Base-by-base conservation (phyloP, 805 yeast genomes). In the Lachancea meyersii region DNA sequence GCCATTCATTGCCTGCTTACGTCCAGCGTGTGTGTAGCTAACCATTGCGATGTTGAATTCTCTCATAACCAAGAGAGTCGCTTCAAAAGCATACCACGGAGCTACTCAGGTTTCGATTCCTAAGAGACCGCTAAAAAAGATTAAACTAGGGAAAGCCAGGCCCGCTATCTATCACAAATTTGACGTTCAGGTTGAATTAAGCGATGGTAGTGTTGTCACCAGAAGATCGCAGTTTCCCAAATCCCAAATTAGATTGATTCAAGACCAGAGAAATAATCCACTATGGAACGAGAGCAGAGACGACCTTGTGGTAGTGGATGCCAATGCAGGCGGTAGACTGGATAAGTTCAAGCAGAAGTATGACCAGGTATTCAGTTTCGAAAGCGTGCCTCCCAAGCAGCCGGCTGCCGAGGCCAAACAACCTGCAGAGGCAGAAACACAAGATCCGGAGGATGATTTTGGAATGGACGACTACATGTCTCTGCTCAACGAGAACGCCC, bases 131-230 rank as follows among this genome's bases (percentile, higher is more conserved):
- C 61, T 75, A 64, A 80, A 77, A 60, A 82, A 78, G 61, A 82
- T 85, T 53, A 64, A 69, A 47, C 65, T 81, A 43, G 97, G 97
- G 43, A 84, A 84, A 61, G 88, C 96, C 14, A 78, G 97, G 65
- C 97, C 97, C 1, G 88, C 96, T 26, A 83, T 93, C 31, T 89
- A 86, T 65, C 77, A 91, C 67, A 86, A 86, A 63, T 93, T 93
- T 61, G 88, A 91, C 50, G 83, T 89, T 24, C 65, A 74, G 28
- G 89, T 93, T n/a, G 95, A 91, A 65, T 73, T 89, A 45, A 82
- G 94, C 51, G 98, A 93, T 61, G 98, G 98, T 1, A 84, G 96
- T 23, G 95, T 95, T 1, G 71, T 88, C 26, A 70, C 69, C 27
- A 76, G 98, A 65, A 75, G 85, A 54, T 79, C 96, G 1, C 95